Base-by-base conservation (phyloP, 345 rosid genomes). In the Euphorbia tirucalli region DNA sequence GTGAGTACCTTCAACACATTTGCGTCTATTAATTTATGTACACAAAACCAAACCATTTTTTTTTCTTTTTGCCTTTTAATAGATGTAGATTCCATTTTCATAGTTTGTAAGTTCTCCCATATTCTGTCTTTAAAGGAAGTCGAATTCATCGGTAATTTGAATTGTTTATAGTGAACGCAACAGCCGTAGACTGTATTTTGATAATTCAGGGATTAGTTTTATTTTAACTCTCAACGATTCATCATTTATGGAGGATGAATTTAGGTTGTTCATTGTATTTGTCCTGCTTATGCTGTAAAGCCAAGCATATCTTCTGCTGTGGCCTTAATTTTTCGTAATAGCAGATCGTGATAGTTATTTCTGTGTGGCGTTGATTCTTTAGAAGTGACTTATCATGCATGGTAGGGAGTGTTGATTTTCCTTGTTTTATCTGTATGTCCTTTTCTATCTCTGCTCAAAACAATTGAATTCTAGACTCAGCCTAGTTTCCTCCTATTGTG, bases 1-100 rank as follows among this genome's bases (percentile, higher is more conserved):
- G 97, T 93, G 80, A 85, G 89, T 65, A 60, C n/a, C 39, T 58
- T 70, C 1, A 16, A 48, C 70, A 13, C 37, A 46, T 65, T 15
- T 27, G 3, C 21, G 13, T 15, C 24, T n/a, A 11, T 37, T 35
- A 39, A 24, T 10, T 37, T 37, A 21, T 64, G 2, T 41, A 41
- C 25, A 16, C 2, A 28, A 30, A 59, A 28, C 1, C 7, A 7
- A 13, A 10, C 13, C 3, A 54, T 19, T 22, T 1, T 57, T 21
- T 54, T 9, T 4, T 19, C 9, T 28, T 11, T 50, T 48, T 3
- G 6, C 6, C 35, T 19, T 14, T 25, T 54, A n/a, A 16, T 35
- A 7, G 41, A 35, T 30, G 0, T 58, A 11, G 19, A 43, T 32
- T 9, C 25, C 16, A 44, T 6, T 2, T 8, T 18, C 24, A 18